A percentile compares a stretch with the other conserved stretches of the same genome.
Evolutionary conservation across 2,329 filamentous ascomycete genomes (phyloP).

Genomic region (Monosporascus sp.): DNA sequence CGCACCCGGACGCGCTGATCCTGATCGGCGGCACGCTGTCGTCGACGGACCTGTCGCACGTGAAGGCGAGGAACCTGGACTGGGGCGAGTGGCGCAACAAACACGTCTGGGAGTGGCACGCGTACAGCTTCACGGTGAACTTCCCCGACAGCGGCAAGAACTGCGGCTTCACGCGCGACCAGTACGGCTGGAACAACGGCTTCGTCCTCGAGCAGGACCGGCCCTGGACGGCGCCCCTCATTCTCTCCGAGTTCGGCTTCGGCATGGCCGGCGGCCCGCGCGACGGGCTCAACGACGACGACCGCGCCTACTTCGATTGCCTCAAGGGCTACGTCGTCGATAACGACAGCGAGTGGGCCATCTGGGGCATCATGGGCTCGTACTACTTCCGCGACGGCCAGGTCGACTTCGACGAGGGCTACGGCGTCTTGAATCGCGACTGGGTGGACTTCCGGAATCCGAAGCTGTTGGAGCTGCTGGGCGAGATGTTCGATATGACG

Average conservation of each 20-base stretch:
- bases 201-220: constrained; percentile 45
- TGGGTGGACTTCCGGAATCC: constrained; percentile 37
- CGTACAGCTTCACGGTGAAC: constrained; percentile 49
- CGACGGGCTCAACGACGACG: constrained; percentile 37
- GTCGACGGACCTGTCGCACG: constrained; percentile 45
- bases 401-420: constrained; percentile 47
- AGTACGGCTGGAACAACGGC: constrained; percentile 43
- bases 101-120: constrained; percentile 56
- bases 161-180: constrained; percentile 36
- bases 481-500: constrained; percentile 33
- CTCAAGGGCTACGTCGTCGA: constrained; percentile 44
- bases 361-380: constrained; percentile 54
- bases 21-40: constrained; percentile 50
- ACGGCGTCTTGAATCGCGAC: constrained; percentile 41
- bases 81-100: constrained; percentile 41
- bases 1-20: constrained; percentile 47
- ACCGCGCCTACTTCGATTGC: constrained; percentile 45
- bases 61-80: constrained; percentile 36
- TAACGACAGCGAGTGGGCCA: constrained; percentile 55
- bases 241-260: constrained; percentile 55
- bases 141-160: constrained; percentile 34
- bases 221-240: constrained; percentile 46
- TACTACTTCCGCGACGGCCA: constrained; percentile 50
- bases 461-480: constrained; percentile 27
- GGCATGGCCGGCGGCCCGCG: constrained; percentile 37